Conservation (phyloP, 441 rosid species). For the Populus hybrid region DNA sequence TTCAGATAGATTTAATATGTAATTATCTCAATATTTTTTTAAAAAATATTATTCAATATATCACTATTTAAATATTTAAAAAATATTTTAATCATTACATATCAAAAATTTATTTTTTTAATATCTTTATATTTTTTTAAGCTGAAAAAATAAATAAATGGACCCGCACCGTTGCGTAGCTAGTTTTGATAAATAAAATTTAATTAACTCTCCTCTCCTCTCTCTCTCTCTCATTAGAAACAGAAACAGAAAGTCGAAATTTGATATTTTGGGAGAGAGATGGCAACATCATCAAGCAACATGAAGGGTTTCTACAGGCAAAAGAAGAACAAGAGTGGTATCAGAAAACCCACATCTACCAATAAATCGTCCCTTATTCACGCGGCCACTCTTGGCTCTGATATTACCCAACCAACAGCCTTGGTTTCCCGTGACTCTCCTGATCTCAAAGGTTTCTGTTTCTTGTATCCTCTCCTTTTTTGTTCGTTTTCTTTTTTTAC, state of each 20-base stretch:
- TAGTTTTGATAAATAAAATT: too few relatives aligned
- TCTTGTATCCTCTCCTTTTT: neutral
- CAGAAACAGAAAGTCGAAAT: neutral
- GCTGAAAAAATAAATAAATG: too few relatives aligned
- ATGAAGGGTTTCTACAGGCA: slow-evolving; percentile 66
- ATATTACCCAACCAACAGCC: slow-evolving; percentile 36
- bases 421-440: slow-evolving; percentile 39
- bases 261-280: slow-evolving; percentile 1
- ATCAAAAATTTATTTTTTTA: too few relatives aligned
- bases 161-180: too few relatives aligned
- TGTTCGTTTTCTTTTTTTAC: neutral
- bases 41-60: too few relatives aligned
- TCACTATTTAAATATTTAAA: too few relatives aligned
- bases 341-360: slow-evolving; percentile 15
- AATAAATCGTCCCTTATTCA: slow-evolving; percentile 26
- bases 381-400: slow-evolving; percentile 37
- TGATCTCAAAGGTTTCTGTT: slow-evolving; percentile 36
- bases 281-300: slow-evolving; percentile 49
- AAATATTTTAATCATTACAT: too few relatives aligned
- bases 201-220: neutral
- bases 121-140: too few relatives aligned
- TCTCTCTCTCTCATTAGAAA: neutral
- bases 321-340: slow-evolving; percentile 29
- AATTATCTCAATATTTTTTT: too few relatives aligned
- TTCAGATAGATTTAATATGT: too few relatives aligned